Conservation (phyloP, 2,329 filamentous ascomycete species). For the Phoma sp. region DNA sequence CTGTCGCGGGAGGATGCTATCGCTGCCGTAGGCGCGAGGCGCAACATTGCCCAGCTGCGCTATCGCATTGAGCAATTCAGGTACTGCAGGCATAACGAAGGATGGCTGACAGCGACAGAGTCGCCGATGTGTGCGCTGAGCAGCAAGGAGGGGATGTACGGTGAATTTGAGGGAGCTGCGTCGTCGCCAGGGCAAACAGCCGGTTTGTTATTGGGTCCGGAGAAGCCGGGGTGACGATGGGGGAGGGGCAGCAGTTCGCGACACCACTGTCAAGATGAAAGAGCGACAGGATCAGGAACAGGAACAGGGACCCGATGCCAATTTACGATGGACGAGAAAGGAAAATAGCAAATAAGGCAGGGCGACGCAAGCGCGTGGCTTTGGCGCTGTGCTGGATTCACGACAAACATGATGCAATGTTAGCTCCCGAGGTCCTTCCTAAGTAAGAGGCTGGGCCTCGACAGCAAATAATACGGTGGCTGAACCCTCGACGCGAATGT, state of each 20-base stretch:
- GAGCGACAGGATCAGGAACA: neutral
- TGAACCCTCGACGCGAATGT: slow-evolving; percentile 16
- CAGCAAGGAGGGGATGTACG: slow-evolving; percentile 10
- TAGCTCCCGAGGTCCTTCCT: slow-evolving; percentile 8
- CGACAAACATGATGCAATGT: slow-evolving; percentile 41
- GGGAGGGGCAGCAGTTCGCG: slow-evolving; percentile 17
- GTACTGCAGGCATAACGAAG: slow-evolving; percentile 38
- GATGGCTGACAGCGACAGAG: slow-evolving; percentile 15
- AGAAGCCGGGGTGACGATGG: slow-evolving; percentile 29
- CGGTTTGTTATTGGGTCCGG: slow-evolving; percentile 23
- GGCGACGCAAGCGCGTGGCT: slow-evolving; percentile 20
- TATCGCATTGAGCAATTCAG: slow-evolving; percentile 24
- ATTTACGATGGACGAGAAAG: slow-evolving; percentile 4
- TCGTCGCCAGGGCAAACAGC: slow-evolving; percentile 25
- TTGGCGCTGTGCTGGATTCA: slow-evolving; percentile 18
- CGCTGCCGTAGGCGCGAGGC: slow-evolving; percentile 22
- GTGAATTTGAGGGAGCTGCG: slow-evolving; percentile 15
- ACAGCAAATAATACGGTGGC: slow-evolving; percentile 32
- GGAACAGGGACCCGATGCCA: slow-evolving; percentile 2
- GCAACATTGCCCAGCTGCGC: slow-evolving; percentile 33
- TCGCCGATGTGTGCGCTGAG: slow-evolving; percentile 18
- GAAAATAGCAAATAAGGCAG: slow-evolving; percentile 9
- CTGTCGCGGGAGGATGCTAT: slow-evolving; percentile 25
- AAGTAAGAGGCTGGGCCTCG: slow-evolving; percentile 35
- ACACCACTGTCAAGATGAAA: slow-evolving; percentile 17